Evolutionary conservation across 768 basidiomycete genomes (phyloP), one percentile per base, ranked within the genome.

Genomic region (Megacollybia marginata): DNA sequence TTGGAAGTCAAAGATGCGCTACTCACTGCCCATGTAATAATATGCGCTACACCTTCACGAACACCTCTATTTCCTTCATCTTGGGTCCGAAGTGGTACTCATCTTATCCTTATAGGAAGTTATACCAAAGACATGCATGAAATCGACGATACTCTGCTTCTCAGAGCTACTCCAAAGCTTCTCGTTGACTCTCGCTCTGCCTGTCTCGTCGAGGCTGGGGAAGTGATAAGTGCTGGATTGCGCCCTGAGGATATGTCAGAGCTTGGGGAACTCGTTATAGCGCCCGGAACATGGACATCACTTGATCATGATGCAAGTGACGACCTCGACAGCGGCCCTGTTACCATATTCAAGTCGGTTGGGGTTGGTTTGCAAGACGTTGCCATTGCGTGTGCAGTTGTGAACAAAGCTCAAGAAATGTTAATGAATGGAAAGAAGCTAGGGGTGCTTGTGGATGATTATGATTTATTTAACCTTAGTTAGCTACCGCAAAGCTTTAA

Each of bases 281-380:
- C 23, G 6, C 23, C 23, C 6, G 15, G 8, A 18, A 40, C 38
- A 13, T 13, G 38, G 15, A 15, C 18, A 15, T 18, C 18, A 13
- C 13, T 13, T 8, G 44, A 44, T 19, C n/a, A 31, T 4, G 13
- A 44, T 10, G 23, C n/a, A 9, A 16, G n/a, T 15, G 28, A 13
- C 15, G 32, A 38, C 9, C 12, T 16, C 23, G 42, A 51, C 45
- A 42, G 56, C 20, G 54, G 61, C 4, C 80, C 77, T 1, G 71
- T 92, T 10, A 88, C 84, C 1, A 73, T 94, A 28, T 93, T 91
- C 76, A 94, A 93, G 66, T 88, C 85, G 0, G 92, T 94, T 5
- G 92, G 92, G 2, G 65, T 92, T 6, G 89, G 87, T 1, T 65
- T 89, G n/a, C 92, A 94, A 58, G 92, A 95, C 55, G 87, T 89